Evolutionary conservation across 805 yeast species (phyloP), one percentile per base, ranked within the genome.

Genomic region (Citeromyces nyonsensis): DNA sequence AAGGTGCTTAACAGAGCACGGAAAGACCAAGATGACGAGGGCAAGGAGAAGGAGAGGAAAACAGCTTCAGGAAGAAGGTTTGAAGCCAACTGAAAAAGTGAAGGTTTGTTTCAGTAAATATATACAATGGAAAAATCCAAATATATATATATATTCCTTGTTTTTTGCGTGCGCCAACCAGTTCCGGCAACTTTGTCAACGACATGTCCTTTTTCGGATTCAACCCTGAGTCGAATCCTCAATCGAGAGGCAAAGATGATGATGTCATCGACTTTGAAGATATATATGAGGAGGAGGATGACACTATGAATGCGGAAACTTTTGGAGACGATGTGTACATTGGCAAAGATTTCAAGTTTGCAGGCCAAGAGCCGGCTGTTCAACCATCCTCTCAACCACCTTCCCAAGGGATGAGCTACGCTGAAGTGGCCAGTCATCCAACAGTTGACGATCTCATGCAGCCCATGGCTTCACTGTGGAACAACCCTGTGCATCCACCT

Each of bases 1-100:
- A 91, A 91, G 65, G 88, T 91, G 24, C 73, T 91, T 58, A 91
- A 91, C 61, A 71, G 99, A 50, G 98, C 98, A 22, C 85, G 86
- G 57, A 88, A 95, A 18, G 99, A 91, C 47, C 80, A 73, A 36
- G 91, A 79, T 37, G 79, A 72, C 36, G 85, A 75, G 42, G 31
- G 40, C 24, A 46, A 53, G 32, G 41, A 26, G 9, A 35, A 44
- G 11, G 61, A 56, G 27, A 64, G 80, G 44, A 78, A 72, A 57
- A 77, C 85, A 10, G 84, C 83, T 10, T 61, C 73, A 37, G 86
- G 86, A 15, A 63, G 85, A 47, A 59, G 81, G 42, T 76, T 78
- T 42, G 76, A 64, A 34, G 44, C 22, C 7, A 5, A 5, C 7
- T 18, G 22, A 18, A 18, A 18, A 7, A 18, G 22, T 6, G 12